Base-by-base conservation (phyloP, 2,329 filamentous ascomycete species). In the Myriosclerotinia scirpicola region DNA sequence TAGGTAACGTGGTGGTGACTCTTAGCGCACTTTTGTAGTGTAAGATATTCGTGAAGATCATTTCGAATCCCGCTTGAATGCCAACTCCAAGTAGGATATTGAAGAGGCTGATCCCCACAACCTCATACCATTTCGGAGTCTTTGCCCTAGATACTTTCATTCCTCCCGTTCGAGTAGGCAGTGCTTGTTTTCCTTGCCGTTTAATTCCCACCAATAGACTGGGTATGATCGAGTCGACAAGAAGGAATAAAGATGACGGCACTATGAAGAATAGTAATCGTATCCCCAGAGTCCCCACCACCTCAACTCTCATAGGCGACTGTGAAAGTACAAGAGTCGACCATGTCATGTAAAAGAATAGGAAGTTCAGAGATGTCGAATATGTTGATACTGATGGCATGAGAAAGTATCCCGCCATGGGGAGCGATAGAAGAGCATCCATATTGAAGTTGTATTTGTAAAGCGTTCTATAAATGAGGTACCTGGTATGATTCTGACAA, bases 281-380 rank as follows among this genome's bases (percentile, higher is more conserved):
- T 59, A 93, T 81, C 34, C 85, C 84, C 6, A 91, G 76, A 0
- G 89, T 88, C 65, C 88, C 91, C 63, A 90, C 81, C 1, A 95
- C 76, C 76, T 96, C 92, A 67, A 97, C 86, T 67, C 86, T 85
- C 20, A 95, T 81, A 0, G 91, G 87, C 0, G 89, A 83, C 73
- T 96, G 90, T 8, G 90, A 90, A 3, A 94, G 81, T 50, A 96
- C 87, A 42, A 97, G 59, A 20, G 65, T 67, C 17, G 65, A 67
- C 65, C 92, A 96, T 73, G 91, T 94, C 80, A 96, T 85, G 77
- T 93, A 94, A 78, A 97, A 95, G 81, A 96, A 93, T 69, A 96
- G 80, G 34, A 96, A 80, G 77, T 95, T 97, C 70, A 96, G 81
- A 1, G 89, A 93, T 1, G 92, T 94, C 53, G 82, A 89, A 80